Conservation (phyloP, 1,284 basidiomycete species). For the Trichosporon ovoides region DNA sequence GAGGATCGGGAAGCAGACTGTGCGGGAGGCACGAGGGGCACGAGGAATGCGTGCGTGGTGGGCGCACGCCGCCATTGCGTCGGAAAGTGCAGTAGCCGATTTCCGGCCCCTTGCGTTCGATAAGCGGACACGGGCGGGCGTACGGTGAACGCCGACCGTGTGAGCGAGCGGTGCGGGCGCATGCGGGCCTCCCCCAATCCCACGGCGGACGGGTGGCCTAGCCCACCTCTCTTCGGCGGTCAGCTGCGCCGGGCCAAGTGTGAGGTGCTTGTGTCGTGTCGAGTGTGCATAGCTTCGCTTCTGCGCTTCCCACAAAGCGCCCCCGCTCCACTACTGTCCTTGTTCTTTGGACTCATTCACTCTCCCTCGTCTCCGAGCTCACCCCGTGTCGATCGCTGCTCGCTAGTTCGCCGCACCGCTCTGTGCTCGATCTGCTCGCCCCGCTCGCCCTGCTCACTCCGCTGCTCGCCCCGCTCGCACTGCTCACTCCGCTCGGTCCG, state of each 20-base stretch:
- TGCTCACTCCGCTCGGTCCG: not conserved
- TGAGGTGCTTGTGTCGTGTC: not conserved
- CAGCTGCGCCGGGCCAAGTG: not conserved
- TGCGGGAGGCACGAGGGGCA: too few species aligned
- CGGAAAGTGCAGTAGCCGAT: not conserved
- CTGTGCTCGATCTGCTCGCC: not conserved
- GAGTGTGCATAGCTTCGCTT: too few species aligned
- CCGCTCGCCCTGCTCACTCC: not conserved
- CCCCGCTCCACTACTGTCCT: too few species aligned
- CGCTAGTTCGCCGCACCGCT: too few species aligned
- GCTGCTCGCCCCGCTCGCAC: not conserved
- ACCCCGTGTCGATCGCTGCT: too few species aligned
- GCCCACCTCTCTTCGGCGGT: not conserved
- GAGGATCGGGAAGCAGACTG: too few species aligned
- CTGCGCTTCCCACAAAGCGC: too few species aligned
- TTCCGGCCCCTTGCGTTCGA: not conserved
- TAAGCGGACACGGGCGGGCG: not conserved
- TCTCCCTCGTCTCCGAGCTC: too few species aligned
- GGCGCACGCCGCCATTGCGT: not conserved
- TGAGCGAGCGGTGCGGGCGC: too few species aligned
- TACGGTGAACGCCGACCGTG: not conserved
- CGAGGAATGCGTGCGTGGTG: too few species aligned
- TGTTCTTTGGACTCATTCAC: too few species aligned
- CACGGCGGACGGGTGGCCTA: not conserved
- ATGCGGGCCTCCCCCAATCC: slow-evolving; percentile 5